Evolutionary conservation across 2,329 filamentous ascomycete species (phyloP).

Genomic region (Colletotrichum musicola): DNA sequence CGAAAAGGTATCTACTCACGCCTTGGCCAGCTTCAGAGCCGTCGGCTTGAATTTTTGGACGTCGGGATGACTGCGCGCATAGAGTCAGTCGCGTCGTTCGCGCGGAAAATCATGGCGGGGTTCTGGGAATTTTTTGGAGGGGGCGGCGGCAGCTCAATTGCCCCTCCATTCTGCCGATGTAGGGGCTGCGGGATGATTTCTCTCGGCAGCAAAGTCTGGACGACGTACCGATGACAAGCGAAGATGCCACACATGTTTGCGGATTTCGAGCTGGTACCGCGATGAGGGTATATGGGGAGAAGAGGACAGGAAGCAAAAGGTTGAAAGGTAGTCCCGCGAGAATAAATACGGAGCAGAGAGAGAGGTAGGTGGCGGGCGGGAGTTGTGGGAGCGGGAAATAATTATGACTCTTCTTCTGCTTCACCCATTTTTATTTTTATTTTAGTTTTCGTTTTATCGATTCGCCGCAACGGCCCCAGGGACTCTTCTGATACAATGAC

Average conservation of each 20-base stretch:
- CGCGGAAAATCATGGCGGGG: slow-evolving; percentile 46
- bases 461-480: slow-evolving; percentile 29
- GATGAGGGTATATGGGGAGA: slow-evolving; percentile 20
- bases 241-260: slow-evolving; percentile 95
- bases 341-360: slow-evolving; percentile 36
- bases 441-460: slow-evolving; percentile 11
- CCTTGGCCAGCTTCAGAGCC: slow-evolving; percentile 92
- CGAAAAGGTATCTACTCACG: slow-evolving; percentile 69
- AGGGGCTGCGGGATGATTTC: slow-evolving; percentile 24
- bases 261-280: slow-evolving; percentile 41
- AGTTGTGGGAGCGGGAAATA: slow-evolving; percentile 26
- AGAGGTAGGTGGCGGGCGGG: slow-evolving; percentile 16
- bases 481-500: slow-evolving; percentile 33
- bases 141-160: slow-evolving; percentile 45
- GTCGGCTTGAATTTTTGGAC: slow-evolving; percentile 97
- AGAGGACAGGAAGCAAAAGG: slow-evolving; percentile 21
- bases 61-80: slow-evolving; percentile 79
- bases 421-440: slow-evolving; percentile 34
- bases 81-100: slow-evolving; percentile 41
- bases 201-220: slow-evolving; percentile 10
- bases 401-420: slow-evolving; percentile 39
- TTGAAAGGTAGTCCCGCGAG: slow-evolving; percentile 24
- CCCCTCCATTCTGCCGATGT: slow-evolving; percentile 50
- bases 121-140: slow-evolving; percentile 42
- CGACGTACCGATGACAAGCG: slow-evolving; percentile 86